These are phyloP conservation scores for Marasmius tenuissimus DNA, from an alignment of 1,284 basidiomycete genomes.

Conservation along the genomic window DNA sequence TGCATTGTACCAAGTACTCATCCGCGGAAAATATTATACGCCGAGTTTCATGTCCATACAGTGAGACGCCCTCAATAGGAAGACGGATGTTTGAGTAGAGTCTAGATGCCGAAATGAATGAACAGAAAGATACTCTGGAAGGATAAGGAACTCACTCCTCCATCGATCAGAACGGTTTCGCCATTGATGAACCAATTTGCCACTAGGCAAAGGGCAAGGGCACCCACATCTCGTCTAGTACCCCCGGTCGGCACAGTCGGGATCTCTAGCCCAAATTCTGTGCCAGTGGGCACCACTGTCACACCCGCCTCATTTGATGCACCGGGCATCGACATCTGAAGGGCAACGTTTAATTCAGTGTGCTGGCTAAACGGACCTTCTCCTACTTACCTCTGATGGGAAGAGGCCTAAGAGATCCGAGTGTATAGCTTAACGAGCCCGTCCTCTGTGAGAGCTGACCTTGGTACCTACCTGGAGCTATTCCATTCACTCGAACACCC, in stretches of 20 bases:
- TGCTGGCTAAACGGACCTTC: background rate
- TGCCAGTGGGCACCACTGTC: conserved; percentile 23
- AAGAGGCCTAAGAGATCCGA: conserved; percentile 13
- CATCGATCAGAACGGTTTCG: conserved; percentile 53
- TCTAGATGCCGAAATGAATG: conserved; percentile 22
- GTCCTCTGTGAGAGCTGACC: background rate
- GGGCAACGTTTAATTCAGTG: background rate
- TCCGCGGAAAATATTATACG: no score
- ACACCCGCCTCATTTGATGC: conserved; percentile 28
- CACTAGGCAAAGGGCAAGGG: conserved; percentile 44
- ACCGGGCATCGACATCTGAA: conserved; percentile 29
- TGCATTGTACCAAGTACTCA: no score
- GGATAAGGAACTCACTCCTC: conserved; percentile 37
- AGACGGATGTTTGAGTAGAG: conserved; percentile 39
- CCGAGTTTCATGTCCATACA: no score
- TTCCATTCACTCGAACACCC: conserved; percentile 58
- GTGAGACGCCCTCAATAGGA: conserved; percentile 30
- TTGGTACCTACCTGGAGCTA: conserved; percentile 39
- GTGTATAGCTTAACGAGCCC: background rate
- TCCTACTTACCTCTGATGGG: conserved; percentile 11
- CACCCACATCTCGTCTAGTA: conserved; percentile 43
- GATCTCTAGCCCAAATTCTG: conserved; percentile 28
- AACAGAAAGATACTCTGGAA: background rate
- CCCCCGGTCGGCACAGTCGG: conserved; percentile 37
- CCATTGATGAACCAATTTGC: conserved; percentile 52